Evolutionary conservation across 2,329 filamentous ascomycete genomes (phyloP), one percentile per base, ranked within the genome.

Genomic region (Stachybotrys elegans): DNA sequence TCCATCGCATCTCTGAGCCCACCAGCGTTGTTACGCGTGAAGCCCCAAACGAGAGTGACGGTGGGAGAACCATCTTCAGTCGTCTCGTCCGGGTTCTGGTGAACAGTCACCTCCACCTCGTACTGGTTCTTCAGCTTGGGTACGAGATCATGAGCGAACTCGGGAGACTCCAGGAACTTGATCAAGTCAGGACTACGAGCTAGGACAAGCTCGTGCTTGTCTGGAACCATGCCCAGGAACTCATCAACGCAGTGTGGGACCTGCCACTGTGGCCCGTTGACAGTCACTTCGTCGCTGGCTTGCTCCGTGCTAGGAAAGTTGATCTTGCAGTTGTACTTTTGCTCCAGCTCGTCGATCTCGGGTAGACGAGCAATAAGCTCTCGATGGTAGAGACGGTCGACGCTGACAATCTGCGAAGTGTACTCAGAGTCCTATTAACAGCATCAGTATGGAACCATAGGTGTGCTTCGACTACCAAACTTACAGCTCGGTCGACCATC

Each of bases 271-370:
- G 93, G 93, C 5, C 93, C 93, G 49, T 90, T 95, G 46, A 98
- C 90, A 16, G 86, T 94, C 43, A 98, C 90, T 59, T 94, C 86
- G 59, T 98, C 93, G 62, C 92, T 97, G 19, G 93, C 93, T 67
- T 94, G 87, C 65, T 98, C 93, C 9, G 93, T 97, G 69, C 91
- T 95, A 7, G 93, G 93, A 62, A 98, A 98, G 55, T 90, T 88
- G 60, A 98, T 94, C 73, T 97, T 97, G 83, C 93, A 98, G 66
- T 97, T 97, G 86, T 91, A 97, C 70, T 95, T 96, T 76, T 95
- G 94, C 72, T 98, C 93, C 42, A 98, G 76, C 55, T 93, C 88
- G 53, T 97, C 92, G 46, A 98, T 89, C 59, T 96, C 88, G 36
- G 80, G 74, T 51, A 97, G 84, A 47, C 91, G 88, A 47, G 88